These are phyloP conservation scores for Colletotrichum sp. DNA, from an alignment of 2,329 filamentous ascomycete genomes.

Conservation along the genomic window DNA sequence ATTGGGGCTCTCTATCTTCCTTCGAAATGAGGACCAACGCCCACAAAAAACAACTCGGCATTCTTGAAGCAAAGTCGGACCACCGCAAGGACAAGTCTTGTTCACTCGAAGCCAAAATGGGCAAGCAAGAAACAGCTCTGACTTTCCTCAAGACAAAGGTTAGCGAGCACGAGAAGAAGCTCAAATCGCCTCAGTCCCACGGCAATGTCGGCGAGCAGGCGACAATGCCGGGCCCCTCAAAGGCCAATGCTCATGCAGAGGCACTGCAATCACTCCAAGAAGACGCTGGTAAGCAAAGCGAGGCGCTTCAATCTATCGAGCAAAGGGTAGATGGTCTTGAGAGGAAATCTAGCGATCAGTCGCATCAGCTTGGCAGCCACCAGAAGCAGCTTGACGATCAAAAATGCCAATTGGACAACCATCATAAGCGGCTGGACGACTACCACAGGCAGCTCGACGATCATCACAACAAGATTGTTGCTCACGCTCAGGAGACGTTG, in stretches of 20 bases:
- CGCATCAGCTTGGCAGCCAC: not conserved
- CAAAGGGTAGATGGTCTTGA: not conserved
- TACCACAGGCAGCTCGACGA: not conserved
- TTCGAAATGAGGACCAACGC: not conserved
- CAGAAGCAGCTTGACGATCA: not conserved
- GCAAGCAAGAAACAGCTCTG: not conserved
- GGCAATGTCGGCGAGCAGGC: not conserved
- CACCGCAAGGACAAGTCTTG: not conserved
- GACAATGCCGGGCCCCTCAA: not conserved
- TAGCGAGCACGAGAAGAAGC: not conserved
- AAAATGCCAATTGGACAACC: not conserved
- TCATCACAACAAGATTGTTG: not conserved
- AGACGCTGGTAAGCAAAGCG: not conserved
- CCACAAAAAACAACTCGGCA: not conserved
- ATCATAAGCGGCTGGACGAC: not conserved
- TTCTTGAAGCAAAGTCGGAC: not conserved
- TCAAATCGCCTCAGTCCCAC: not conserved
- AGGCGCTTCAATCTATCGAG: not conserved
- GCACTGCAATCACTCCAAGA: not conserved
- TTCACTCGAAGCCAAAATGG: not conserved
- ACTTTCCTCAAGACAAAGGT: not conserved
- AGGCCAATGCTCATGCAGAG: not conserved
- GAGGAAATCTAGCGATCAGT: not conserved
- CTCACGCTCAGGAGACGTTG: not conserved
- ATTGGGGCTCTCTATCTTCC: not conserved